Percentiles rank a stretch among this genome's conserved stretches.
Evolutionary conservation across 2,329 filamentous ascomycete genomes (phyloP).

Genomic region (Byssothecium circinans): DNA sequence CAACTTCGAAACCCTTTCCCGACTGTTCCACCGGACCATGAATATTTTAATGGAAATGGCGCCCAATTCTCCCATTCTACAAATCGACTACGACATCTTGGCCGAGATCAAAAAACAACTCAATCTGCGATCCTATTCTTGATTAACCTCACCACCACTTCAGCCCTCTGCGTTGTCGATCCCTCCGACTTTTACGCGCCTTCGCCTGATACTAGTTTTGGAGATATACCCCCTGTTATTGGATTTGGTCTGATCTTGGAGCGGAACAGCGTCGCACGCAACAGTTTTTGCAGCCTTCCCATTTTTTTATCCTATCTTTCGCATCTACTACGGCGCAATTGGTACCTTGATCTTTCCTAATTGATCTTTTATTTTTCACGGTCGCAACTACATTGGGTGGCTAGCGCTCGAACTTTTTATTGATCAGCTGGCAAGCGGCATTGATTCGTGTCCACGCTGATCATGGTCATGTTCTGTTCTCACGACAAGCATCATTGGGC

Average conservation of each 20-base stretch:
- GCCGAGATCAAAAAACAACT: slow-evolving; percentile 41
- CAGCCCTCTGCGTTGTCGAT: background rate
- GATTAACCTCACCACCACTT: background rate
- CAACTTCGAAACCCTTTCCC: slow-evolving; percentile 26
- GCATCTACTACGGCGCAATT: slow-evolving; percentile 6
- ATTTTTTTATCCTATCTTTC: background rate
- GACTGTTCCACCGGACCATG: slow-evolving; percentile 61
- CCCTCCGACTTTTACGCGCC: background rate
- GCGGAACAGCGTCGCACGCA: background rate
- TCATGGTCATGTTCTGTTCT: background rate
- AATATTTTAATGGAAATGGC: slow-evolving; percentile 70
- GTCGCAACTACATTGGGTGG: slow-evolving; percentile 17
- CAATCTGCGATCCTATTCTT: slow-evolving; percentile 12
- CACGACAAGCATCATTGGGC: slow-evolving; percentile 4
- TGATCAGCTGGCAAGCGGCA: background rate
- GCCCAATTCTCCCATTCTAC: slow-evolving; percentile 73
- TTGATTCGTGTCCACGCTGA: too few species aligned
- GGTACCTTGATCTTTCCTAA: background rate
- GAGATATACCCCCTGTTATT: slow-evolving; percentile 5
- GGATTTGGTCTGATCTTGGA: too few species aligned
- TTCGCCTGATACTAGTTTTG: background rate
- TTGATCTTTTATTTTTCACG: slow-evolving; percentile 1
- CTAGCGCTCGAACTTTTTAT: slow-evolving; percentile 17
- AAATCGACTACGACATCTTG: slow-evolving; percentile 74
- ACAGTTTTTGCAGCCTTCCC: background rate